These are phyloP conservation scores for Penicillium cataractarum DNA, from an alignment of 495 filamentous ascomycete species.

Conservation along the genomic window DNA sequence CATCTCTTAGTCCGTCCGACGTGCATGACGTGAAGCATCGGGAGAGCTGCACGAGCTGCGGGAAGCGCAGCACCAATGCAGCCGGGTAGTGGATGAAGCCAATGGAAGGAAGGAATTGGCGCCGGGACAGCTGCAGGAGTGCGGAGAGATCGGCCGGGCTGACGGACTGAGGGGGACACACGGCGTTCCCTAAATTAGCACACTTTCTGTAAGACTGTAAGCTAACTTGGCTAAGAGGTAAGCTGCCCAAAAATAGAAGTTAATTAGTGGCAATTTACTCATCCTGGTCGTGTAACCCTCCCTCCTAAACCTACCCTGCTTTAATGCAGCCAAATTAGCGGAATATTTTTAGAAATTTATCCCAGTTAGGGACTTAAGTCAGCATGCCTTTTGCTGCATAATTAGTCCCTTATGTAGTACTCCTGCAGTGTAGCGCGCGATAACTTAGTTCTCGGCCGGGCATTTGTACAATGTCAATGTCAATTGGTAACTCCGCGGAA, in stretches of 20 bases:
- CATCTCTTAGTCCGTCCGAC: constrained; percentile 8
- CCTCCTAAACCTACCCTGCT: not conserved
- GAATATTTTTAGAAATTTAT: constrained; percentile 22
- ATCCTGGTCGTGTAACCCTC: constrained; percentile 14
- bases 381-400: constrained; percentile 2
- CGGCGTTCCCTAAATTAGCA: constrained; percentile 32
- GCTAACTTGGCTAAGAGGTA: not conserved
- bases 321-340: constrained; percentile 18
- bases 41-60: constrained; percentile 13
- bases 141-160: constrained; percentile 14
- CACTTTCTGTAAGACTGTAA: not conserved
- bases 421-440: not conserved
- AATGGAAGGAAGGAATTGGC: constrained; percentile 25
- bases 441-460: not conserved
- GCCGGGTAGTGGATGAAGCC: constrained; percentile 12
- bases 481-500: not conserved
- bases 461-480: not conserved
- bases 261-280: constrained; percentile 24
- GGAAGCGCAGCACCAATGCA: not conserved
- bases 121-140: constrained; percentile 22
- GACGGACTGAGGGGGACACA: not conserved
- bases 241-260: constrained; percentile 28
- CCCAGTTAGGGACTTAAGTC: not conserved
- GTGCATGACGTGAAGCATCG: constrained; percentile 20
- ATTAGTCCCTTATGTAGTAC: not conserved